These are phyloP conservation scores for Ceriops decandra DNA, from an alignment of 345 rosid species.

Conservation along the genomic window DNA sequence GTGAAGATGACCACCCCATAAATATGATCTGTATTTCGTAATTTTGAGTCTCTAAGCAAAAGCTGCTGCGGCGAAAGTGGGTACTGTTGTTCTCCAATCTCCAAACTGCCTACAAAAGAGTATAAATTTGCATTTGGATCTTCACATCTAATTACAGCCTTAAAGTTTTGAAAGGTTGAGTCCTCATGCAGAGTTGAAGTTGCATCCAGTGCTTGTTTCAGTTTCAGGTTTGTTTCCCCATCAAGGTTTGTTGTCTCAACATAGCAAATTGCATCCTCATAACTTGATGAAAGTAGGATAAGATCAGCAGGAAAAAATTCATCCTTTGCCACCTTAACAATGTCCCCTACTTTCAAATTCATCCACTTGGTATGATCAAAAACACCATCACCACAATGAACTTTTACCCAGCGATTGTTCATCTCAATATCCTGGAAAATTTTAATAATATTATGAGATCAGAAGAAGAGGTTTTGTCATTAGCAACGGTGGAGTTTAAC, in stretches of 20 bases:
- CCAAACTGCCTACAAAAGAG: conserved; percentile 73
- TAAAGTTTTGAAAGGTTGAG: conserved; percentile 57
- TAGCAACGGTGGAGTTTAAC: too few relatives aligned
- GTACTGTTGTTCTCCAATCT: conserved; percentile 52
- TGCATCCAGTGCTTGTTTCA: conserved; percentile 66
- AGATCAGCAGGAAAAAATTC: conserved; percentile 97
- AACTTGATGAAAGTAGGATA: conserved; percentile 72
- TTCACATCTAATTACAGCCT: conserved; percentile 73
- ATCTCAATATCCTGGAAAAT: conserved; percentile 60
- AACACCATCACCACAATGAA: conserved; percentile 58
- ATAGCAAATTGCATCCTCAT: conserved; percentile 89
- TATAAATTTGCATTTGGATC: conserved; percentile 92
- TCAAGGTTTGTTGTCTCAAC: conserved; percentile 95
- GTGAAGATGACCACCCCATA: conserved; percentile 86
- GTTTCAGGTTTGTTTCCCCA: conserved; percentile 92
- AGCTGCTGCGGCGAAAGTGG: conserved; percentile 90
- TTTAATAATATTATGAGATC: background rate
- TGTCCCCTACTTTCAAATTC: conserved; percentile 80
- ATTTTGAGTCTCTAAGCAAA: conserved; percentile 84
- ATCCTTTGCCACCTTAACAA: conserved; percentile 88
- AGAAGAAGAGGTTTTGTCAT: conserved; percentile 7
- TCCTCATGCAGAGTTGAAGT: conserved; percentile 62
- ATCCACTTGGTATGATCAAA: conserved; percentile 63
- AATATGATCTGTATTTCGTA: conserved; percentile 80
- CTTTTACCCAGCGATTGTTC: conserved; percentile 68